Percentiles rank a stretch among this genome's conserved stretches.
These are phyloP conservation scores for Pholiota microspora DNA, from an alignment of 768 basidiomycete genomes.

Conservation along the genomic window DNA sequence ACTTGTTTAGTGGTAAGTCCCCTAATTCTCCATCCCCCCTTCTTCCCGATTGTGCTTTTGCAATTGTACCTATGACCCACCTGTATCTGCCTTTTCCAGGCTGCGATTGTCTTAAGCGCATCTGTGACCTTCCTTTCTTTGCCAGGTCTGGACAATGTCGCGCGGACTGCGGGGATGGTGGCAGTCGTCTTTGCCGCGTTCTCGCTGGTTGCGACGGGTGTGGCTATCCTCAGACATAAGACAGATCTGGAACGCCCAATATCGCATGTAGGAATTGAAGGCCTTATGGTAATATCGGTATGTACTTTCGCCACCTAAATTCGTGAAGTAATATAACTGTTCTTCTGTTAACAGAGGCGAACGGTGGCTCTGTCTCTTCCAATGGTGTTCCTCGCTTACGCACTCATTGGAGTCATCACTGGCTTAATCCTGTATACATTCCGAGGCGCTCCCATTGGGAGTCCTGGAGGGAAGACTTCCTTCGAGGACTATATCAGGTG, in stretches of 20 bases:
- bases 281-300: conserved; percentile 48
- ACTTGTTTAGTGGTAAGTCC: conserved; percentile 60
- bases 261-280: conserved; percentile 54
- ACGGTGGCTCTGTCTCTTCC: conserved; percentile 71
- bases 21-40: conserved; percentile 1
- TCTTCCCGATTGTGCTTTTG: neutral
- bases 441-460: conserved; percentile 43
- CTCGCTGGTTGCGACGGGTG: conserved; percentile 66
- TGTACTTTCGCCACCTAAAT: conserved; percentile 15
- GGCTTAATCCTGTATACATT: conserved; percentile 68
- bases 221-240: conserved; percentile 71
- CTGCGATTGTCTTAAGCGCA: conserved; percentile 77
- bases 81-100: conserved; percentile 39
- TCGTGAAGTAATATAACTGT: neutral
- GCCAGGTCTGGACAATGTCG: conserved; percentile 64
- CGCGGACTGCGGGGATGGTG: conserved; percentile 64
- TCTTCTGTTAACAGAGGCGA: conserved; percentile 39
- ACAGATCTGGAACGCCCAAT: conserved; percentile 55
- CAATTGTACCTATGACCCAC: conserved; percentile 7
- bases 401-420: conserved; percentile 64
- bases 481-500: conserved; percentile 64
- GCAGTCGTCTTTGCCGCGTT: conserved; percentile 67
- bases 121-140: conserved; percentile 81
- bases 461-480: conserved; percentile 34
- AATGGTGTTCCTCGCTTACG: conserved; percentile 70